phyloP scores from a whole-genome alignment of 768 basidiomycete genomes.

The Suillus weaverae region DNA sequence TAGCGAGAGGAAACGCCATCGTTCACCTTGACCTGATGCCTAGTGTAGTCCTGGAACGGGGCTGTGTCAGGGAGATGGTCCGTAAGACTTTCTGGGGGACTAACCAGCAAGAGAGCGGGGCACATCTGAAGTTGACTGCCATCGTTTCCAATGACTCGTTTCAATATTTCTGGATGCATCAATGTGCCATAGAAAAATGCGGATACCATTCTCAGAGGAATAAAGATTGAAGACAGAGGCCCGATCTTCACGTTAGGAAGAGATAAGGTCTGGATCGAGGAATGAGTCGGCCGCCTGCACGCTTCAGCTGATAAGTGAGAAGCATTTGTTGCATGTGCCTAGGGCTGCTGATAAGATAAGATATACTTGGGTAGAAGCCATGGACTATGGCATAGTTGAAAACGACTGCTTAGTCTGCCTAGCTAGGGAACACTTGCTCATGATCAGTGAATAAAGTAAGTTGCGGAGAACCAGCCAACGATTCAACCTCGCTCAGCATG shows the following conservation, averaged over 20 bases:
- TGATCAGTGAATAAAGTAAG: background rate
- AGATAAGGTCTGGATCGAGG: background rate
- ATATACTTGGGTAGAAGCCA: background rate
- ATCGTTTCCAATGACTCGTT: conserved; percentile 69
- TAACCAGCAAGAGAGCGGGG: conserved; percentile 73
- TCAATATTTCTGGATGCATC: conserved; percentile 83
- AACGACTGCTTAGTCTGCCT: too few relatives aligned
- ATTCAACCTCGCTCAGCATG: too few relatives aligned
- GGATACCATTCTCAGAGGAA: conserved; percentile 29
- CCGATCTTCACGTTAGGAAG: background rate
- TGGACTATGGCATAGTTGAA: too few relatives aligned
- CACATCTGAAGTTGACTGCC: conserved; percentile 64
- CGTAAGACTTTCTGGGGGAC: conserved; percentile 20
- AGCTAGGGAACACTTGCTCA: too few relatives aligned
- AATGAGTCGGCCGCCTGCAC: background rate
- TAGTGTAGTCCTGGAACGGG: conserved; percentile 63
- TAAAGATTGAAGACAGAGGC: background rate
- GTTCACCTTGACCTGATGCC: conserved; percentile 72
- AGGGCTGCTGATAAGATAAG: background rate
- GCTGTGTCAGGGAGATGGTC: background rate
- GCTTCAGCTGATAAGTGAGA: conserved; percentile 6
- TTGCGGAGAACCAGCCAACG: background rate
- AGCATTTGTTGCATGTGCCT: background rate
- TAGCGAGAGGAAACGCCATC: background rate
- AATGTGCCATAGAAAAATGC: conserved; percentile 92